phyloP scores from a whole-genome alignment of 2,329 filamentous ascomycete genomes.

The Calonectria leucothoes region DNA sequence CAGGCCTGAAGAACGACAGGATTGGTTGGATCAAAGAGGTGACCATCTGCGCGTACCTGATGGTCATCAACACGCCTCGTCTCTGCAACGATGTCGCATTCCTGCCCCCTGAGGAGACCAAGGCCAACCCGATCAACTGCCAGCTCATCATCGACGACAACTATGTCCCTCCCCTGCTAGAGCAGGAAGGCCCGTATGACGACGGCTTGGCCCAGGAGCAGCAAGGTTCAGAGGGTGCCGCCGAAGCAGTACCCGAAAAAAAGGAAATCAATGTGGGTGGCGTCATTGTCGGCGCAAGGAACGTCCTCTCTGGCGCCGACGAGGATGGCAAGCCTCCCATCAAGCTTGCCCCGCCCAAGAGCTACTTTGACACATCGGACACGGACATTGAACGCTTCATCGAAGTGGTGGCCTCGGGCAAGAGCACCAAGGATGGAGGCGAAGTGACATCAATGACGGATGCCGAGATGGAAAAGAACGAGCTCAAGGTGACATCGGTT shows the following conservation, averaged over 20 bases:
- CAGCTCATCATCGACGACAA: constrained; percentile 71
- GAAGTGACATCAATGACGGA: constrained; percentile 70
- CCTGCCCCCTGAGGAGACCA: constrained; percentile 80
- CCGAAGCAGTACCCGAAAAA: constrained; percentile 45
- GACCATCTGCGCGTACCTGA: constrained; percentile 90
- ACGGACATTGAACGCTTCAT: constrained; percentile 45
- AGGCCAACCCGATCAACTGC: constrained; percentile 82
- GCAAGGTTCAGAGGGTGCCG: constrained; percentile 20
- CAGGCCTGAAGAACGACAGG: constrained; percentile 76
- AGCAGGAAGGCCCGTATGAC: constrained; percentile 45
- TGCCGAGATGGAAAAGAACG: constrained; percentile 75
- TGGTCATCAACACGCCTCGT: constrained; percentile 91
- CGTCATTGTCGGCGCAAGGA: constrained; percentile 63
- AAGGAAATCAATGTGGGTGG: constrained; percentile 62
- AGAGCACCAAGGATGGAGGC: constrained; percentile 68
- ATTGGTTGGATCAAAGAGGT: constrained; percentile 96
- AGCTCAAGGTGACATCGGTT: constrained; percentile 74
- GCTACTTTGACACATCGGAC: constrained; percentile 47
- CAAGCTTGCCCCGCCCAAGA: constrained; percentile 58
- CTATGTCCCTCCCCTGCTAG: constrained; percentile 53
- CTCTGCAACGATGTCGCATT: constrained; percentile 91
- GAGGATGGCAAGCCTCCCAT: constrained; percentile 60
- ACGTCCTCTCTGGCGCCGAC: constrained; percentile 58
- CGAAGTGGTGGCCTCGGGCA: constrained; percentile 59
- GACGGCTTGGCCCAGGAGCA: constrained; percentile 40